Conservation (phyloP, 2,329 filamentous ascomycete species). For the Botrytis galanthina region DNA sequence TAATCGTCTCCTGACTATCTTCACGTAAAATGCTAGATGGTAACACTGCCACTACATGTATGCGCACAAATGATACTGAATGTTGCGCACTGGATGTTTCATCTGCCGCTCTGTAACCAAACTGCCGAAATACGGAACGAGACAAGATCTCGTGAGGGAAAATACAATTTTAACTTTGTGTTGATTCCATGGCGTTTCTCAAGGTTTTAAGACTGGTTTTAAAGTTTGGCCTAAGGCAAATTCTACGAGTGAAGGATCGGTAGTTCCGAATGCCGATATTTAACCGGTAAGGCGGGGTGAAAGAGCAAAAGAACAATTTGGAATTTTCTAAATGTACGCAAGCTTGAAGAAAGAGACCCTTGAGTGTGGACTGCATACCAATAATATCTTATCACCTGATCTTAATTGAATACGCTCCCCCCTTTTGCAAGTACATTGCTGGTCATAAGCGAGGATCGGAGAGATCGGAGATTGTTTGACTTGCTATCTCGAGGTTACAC, state of each 20-base stretch:
- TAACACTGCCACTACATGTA: not conserved
- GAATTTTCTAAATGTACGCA: constrained; percentile 1
- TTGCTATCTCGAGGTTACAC: not conserved
- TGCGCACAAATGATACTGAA: not conserved
- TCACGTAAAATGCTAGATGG: not conserved
- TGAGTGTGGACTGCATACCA: constrained; percentile 1
- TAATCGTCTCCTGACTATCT: not conserved
- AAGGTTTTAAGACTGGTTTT: not conserved
- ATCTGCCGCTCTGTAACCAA: not conserved
- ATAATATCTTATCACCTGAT: constrained; percentile 11
- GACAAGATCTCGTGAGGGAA: not conserved
- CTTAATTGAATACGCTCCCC: not conserved
- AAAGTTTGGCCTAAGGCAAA: not conserved
- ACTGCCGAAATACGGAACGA: not conserved
- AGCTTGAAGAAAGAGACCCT: not conserved
- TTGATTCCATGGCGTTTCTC: not conserved
- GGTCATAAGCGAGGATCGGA: not conserved
- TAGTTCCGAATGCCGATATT: not conserved
- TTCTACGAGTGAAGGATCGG: not conserved
- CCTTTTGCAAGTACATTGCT: not conserved
- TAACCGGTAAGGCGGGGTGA: constrained; percentile 10
- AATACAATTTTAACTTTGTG: not conserved
- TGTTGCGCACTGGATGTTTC: not conserved
- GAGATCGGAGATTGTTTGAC: constrained; percentile 5
- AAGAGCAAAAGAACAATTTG: constrained; percentile 2